These are phyloP conservation scores for Epicoccum sorghinum DNA, from an alignment of 2,329 filamentous ascomycete species.

Conservation along the genomic window DNA sequence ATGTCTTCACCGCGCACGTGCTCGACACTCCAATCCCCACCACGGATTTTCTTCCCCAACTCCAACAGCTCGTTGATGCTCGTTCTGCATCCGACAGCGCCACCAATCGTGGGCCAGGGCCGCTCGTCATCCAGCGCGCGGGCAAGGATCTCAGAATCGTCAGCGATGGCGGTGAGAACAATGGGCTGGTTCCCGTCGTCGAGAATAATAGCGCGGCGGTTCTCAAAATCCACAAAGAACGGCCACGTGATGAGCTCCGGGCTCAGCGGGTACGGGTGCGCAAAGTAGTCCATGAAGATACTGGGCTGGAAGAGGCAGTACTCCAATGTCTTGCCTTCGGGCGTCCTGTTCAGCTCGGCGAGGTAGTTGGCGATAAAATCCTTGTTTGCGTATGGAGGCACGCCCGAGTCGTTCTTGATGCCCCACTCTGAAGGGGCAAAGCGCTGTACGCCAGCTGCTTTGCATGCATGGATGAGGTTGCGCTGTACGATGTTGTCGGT, in stretches of 20 bases:
- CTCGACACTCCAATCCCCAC: conserved; percentile 49
- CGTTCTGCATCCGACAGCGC: conserved; percentile 32
- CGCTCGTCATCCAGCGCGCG: conserved; percentile 32
- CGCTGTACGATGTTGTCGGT: conserved; percentile 31
- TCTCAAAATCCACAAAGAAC: conserved; percentile 41
- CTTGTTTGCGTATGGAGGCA: conserved; percentile 61
- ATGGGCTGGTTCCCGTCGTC: conserved; percentile 35
- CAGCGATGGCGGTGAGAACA: conserved; percentile 34
- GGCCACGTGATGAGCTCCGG: conserved; percentile 51
- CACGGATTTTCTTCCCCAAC: conserved; percentile 37
- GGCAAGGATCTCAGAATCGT: conserved; percentile 33
- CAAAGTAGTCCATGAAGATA: conserved; percentile 62
- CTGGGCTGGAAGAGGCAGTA: conserved; percentile 64
- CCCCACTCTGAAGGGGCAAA: conserved; percentile 44
- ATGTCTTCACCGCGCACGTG: conserved; percentile 57
- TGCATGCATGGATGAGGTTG: conserved; percentile 42
- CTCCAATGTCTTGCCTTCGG: conserved; percentile 58
- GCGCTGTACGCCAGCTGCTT: conserved; percentile 35
- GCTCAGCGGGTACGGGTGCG: conserved; percentile 55
- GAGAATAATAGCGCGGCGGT: conserved; percentile 35
- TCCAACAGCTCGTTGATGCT: conserved; percentile 35
- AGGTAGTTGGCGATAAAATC: conserved; percentile 58
- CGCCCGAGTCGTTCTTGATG: conserved; percentile 37
- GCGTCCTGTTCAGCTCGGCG: conserved; percentile 49
- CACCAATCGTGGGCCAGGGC: conserved; percentile 37